phyloP scores from a whole-genome alignment of 2,329 filamentous ascomycete species.

The Coleophoma eucalyptorum region DNA sequence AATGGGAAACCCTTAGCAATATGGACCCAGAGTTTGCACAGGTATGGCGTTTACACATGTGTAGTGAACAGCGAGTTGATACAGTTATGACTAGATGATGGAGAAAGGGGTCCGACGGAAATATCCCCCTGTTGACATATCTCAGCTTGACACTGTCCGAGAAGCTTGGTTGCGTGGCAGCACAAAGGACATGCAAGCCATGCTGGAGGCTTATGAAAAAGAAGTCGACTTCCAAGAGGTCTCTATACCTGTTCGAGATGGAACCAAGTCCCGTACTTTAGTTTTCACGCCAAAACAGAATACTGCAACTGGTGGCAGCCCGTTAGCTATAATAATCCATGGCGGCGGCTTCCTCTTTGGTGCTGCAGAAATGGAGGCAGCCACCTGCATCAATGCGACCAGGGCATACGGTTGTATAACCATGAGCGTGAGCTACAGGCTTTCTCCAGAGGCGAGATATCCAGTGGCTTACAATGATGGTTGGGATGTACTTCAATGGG shows the following conservation, averaged over 20 bases:
- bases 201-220: background rate
- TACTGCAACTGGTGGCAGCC: no score
- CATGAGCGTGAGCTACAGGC: conserved; percentile 33
- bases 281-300: background rate
- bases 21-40: no score
- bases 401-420: conserved; percentile 16
- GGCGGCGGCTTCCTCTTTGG: conserved; percentile 27
- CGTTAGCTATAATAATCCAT: conserved; percentile 9
- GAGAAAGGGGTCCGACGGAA: no score
- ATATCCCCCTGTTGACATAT: no score
- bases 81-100: no score
- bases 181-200: background rate
- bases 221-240: background rate
- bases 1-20: no score
- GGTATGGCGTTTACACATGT: no score
- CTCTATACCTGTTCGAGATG: background rate
- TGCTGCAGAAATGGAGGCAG: conserved; percentile 26
- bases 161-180: no score
- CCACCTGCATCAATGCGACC: conserved; percentile 14
- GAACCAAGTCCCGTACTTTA: background rate
- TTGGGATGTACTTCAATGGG: background rate
- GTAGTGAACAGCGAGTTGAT: no score
- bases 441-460: conserved; percentile 39
- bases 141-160: no score
- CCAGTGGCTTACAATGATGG: conserved; percentile 34